phyloP scores from a whole-genome alignment of 306 rosid species.

The Lablab purpureus region DNA sequence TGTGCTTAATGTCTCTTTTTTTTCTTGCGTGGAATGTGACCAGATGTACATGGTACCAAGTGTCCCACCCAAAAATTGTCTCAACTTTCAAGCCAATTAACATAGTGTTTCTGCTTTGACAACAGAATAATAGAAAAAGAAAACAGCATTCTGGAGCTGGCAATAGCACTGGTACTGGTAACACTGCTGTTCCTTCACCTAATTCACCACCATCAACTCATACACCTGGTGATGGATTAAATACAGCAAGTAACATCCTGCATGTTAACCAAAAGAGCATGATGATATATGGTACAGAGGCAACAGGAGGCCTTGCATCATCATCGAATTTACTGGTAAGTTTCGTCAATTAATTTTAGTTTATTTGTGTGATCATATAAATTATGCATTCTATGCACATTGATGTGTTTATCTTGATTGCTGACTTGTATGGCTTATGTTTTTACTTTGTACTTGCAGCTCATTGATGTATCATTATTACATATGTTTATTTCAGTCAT shows the following conservation, averaged over 20 bases:
- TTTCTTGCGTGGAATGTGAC: conserved; percentile 15
- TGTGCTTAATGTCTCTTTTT: conserved; percentile 41
- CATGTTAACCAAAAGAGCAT: conserved; percentile 69
- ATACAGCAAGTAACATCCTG: conserved; percentile 73
- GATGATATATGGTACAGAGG: conserved; percentile 78
- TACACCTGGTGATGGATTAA: conserved; percentile 81
- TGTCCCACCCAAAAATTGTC: not conserved
- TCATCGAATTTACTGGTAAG: conserved; percentile 80
- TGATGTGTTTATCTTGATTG: conserved; percentile 26
- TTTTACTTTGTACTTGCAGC: conserved; percentile 10
- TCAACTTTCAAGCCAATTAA: conserved; percentile 32
- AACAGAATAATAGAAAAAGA: conserved; percentile 70
- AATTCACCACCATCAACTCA: conserved; percentile 93
- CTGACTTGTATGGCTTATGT: conserved; percentile 37
- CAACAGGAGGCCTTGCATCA: conserved; percentile 81
- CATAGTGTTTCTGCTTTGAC: conserved; percentile 32
- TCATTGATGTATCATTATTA: conserved; percentile 11
- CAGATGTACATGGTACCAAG: conserved; percentile 1
- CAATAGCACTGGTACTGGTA: conserved; percentile 97
- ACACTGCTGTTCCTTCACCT: conserved; percentile 84
- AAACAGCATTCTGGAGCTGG: conserved; percentile 88
- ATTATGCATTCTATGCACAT: conserved; percentile 5
- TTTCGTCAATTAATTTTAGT: conserved; percentile 31
- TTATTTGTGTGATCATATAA: conserved; percentile 30
- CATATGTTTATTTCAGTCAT: not conserved